Evolutionary conservation across 106 monocot species (phyloP), one percentile per base, ranked within the genome.

Genomic region (Phalaenopsis equestris): DNA sequence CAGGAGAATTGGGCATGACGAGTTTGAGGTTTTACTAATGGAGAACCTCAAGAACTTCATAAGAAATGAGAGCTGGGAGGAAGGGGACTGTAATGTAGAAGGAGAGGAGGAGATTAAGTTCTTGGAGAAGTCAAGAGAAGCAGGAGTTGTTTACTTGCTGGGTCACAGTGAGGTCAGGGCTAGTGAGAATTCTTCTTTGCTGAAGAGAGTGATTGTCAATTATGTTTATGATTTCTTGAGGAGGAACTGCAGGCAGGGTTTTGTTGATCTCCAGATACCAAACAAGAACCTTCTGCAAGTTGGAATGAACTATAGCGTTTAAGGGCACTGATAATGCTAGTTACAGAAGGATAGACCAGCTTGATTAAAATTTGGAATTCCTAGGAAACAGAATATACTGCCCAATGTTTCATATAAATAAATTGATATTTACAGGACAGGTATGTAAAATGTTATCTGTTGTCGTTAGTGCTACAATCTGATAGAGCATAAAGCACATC

Each of bases 231-330:
- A 90, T 76, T 86, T 90, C 78, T 76, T 90, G 80, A 87, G 87
- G 85, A 87, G 89, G 37, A 87, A 90, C 72, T 87, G 82, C 42
- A 80, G 89, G 76, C 82, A 87, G 70, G 87, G 52, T 52, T 52
- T 52, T 52, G 52, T 12, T 52, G 52, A 52, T 39, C 72, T 89
- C 17, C 86, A 86, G 77, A 86, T 86, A 57, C 89, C 89, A 0
- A 89, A 86, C 81, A 86, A 89, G 86, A 86, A 86, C 42, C 79
- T 89, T 65, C 77, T 86, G 61, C 83, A 82, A 74, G 86, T 86
- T 49, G 86, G 86, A 6, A 89, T 84, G 89, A 86, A 86, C 68
- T 84, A 86, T 46, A 19, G 75, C 37, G 84, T 86, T 75, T 86
- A 57, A 86, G 52, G 52, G 1, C 15, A 52, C 14, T 12, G 52